Conservation (phyloP, 352 stramenopile genomes). For the Phytophthora pluvialis region DNA sequence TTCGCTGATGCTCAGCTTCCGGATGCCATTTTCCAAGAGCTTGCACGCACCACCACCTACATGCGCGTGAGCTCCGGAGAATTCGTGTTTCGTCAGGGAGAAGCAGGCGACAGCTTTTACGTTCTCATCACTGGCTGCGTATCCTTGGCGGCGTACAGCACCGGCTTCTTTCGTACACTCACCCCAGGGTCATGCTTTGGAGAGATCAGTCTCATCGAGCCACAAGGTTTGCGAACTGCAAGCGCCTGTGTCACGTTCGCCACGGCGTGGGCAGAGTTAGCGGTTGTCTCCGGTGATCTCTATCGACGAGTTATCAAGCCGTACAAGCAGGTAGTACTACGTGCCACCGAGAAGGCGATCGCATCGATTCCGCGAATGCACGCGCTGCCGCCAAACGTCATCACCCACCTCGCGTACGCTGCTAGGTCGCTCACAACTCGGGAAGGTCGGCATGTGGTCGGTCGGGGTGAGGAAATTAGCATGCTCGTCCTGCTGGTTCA, state of each 20-base stretch:
- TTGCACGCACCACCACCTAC: conserved; percentile 57
- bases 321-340: conserved; percentile 74
- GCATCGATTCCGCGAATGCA: conserved; percentile 58
- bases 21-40: conserved; percentile 55
- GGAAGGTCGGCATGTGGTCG: conserved; percentile 52
- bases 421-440: conserved; percentile 54
- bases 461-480: conserved; percentile 59
- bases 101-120: conserved; percentile 76
- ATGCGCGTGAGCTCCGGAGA: conserved; percentile 49
- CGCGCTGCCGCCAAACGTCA: conserved; percentile 46
- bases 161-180: conserved; percentile 74
- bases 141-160: conserved; percentile 67
- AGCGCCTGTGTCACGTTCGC: conserved; percentile 73
- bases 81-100: conserved; percentile 77
- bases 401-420: conserved; percentile 74
- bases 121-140: conserved; percentile 73
- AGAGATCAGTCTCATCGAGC: conserved; percentile 74
- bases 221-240: conserved; percentile 54
- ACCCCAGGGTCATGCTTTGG: conserved; percentile 70
- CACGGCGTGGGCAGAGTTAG: conserved; percentile 52
- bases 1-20: conserved; percentile 66
- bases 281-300: conserved; percentile 62
- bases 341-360: conserved; percentile 59
- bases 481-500: conserved; percentile 69
- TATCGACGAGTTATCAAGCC: conserved; percentile 73